Base-by-base conservation (phyloP, 257 asterid genomes). In the Nyctanthes arbortristis region DNA sequence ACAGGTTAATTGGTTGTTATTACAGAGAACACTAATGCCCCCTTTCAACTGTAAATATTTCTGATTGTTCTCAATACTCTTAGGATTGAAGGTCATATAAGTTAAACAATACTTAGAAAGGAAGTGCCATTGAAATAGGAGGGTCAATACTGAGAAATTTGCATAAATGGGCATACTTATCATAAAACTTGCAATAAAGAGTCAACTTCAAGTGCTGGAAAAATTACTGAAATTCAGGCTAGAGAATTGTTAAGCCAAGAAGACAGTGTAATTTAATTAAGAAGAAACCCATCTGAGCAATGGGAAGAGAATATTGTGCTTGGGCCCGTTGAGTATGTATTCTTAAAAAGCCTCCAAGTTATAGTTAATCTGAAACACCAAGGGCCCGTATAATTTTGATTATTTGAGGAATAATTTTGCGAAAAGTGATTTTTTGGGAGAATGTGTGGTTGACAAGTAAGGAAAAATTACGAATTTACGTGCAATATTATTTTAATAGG, bases 241-340 rank as follows among this genome's bases (percentile, higher is more conserved):
- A 40, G 58, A 56, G 57, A 33, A 30, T 68, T 40, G 71, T 7
- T 28, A 58, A 65, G 67, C 60, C 59, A 66, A 61, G 52, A 58
- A 40, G 31, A 16, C n/a, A 12, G 30, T 40, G 24, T 61, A 49
- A 49, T 5, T 35, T 49, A 18, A 14, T 8, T 33, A 49, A 35
- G 12, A 33, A 37, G 43, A 25, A 32, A 32, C 28, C 36, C 35
- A 37, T 10, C 32, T 56, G 54, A 65, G 61, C 54, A 63, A 22
- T 45, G 61, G 67, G 31, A 45, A 59, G 63, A 65, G 29, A 39
- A 18, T 43, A 52, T 16, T 12, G 37, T 33, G 37, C 24, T 36
- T 54, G 37, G 33, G 61, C 47, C 24, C 66, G 61, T 37, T 34
- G 58, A 71, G 33, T 35, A 35, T 56, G n/a, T 39, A 25, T 25